phyloP scores from a whole-genome alignment of 208 protist genomes.

The Trypanosoma theileri region DNA sequence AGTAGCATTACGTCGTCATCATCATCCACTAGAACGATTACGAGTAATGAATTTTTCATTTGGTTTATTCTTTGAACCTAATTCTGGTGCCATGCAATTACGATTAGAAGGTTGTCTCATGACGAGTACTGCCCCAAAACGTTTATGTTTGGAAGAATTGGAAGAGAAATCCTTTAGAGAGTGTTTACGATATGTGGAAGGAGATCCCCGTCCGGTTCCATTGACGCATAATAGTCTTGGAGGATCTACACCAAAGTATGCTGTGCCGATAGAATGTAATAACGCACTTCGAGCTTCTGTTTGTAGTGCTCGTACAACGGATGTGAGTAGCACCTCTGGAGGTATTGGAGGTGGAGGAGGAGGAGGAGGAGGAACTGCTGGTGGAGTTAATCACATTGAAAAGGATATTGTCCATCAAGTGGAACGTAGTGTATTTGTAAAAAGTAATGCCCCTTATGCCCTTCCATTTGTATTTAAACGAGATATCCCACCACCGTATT shows the following conservation, averaged over 20 bases:
- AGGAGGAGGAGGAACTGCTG: not conserved
- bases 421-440: slow-evolving; percentile 55
- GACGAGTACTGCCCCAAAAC: slow-evolving; percentile 40
- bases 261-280: slow-evolving; percentile 1
- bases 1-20: slow-evolving; percentile 47
- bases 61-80: slow-evolving; percentile 73
- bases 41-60: slow-evolving; percentile 64
- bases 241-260: not conserved
- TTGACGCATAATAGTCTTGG: not conserved
- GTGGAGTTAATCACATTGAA: slow-evolving; percentile 5
- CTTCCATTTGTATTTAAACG: slow-evolving; percentile 72
- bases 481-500: slow-evolving; percentile 19
- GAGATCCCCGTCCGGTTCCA: slow-evolving; percentile 1
- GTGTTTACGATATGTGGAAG: slow-evolving; percentile 53
- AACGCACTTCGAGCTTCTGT: slow-evolving; percentile 5
- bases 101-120: slow-evolving; percentile 79
- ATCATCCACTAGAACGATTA: slow-evolving; percentile 33
- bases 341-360: not conserved
- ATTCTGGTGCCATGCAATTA: slow-evolving; percentile 73
- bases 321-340: slow-evolving; percentile 18
- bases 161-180: slow-evolving; percentile 70
- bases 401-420: slow-evolving; percentile 30
- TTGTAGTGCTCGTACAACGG: slow-evolving; percentile 21
- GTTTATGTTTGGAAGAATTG: slow-evolving; percentile 35
- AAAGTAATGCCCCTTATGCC: slow-evolving; percentile 72